Evolutionary conservation across 306 rosid genomes (phyloP).

Genomic region (Begonia fuchsioides): DNA sequence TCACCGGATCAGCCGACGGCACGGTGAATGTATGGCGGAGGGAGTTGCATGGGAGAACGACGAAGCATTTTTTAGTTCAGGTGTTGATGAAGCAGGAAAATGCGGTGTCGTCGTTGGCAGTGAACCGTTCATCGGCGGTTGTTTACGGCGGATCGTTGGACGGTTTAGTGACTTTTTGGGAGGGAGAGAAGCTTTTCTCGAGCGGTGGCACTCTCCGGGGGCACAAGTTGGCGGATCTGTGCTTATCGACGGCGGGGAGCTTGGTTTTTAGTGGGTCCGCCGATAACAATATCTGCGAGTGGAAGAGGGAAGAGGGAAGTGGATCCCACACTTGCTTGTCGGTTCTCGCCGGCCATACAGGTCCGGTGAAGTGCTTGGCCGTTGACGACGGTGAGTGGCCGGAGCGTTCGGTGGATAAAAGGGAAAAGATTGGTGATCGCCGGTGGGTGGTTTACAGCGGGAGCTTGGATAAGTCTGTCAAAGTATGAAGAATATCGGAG

Average conservation of each 20-base stretch:
- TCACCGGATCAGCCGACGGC: conserved; percentile 83
- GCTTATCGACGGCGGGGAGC: conserved; percentile 44
- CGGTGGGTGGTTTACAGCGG: conserved; percentile 62
- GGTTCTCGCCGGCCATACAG: conserved; percentile 54
- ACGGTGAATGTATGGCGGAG: conserved; percentile 66
- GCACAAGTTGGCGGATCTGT: conserved; percentile 58
- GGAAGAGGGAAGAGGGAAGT: conserved; percentile 36
- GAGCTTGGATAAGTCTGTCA: background rate
- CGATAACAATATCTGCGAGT: conserved; percentile 61
- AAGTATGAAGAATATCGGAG: background rate
- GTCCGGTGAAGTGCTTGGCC: conserved; percentile 71
- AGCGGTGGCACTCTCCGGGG: conserved; percentile 56
- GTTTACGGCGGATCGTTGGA: conserved; percentile 59
- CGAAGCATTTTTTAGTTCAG: conserved; percentile 28
- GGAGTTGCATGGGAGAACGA: conserved; percentile 13
- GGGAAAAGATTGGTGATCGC: background rate
- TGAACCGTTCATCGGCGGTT: conserved; percentile 14
- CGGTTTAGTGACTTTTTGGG: conserved; percentile 66
- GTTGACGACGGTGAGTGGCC: conserved; percentile 22
- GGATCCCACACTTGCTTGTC: conserved; percentile 41
- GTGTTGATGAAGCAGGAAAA: conserved; percentile 44
- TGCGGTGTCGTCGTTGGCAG: conserved; percentile 66
- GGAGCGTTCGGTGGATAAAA: background rate
- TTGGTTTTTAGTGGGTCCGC: conserved; percentile 61
- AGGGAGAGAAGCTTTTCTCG: conserved; percentile 9